Conservation (phyloP, 2,329 filamentous ascomycete species). For the Dactylellina leptospora region DNA sequence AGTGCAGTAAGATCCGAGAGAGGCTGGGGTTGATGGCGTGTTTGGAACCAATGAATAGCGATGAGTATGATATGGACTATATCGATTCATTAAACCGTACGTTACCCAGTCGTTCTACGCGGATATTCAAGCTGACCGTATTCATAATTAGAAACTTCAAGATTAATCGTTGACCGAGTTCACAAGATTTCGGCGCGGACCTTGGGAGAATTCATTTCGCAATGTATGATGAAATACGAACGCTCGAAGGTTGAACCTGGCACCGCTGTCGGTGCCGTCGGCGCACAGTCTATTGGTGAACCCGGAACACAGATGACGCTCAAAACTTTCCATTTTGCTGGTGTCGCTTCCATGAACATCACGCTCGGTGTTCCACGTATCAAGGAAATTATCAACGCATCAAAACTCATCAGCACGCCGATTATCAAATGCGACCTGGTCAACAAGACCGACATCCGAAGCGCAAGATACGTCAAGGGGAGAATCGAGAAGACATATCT, state of each 20-base stretch:
- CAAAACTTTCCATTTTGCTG: slow-evolving; percentile 99
- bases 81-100: slow-evolving; percentile 44
- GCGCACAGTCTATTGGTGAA: slow-evolving; percentile 96
- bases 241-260: slow-evolving; percentile 92
- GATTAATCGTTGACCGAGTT: slow-evolving; percentile 71
- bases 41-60: slow-evolving; percentile 44
- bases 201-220: slow-evolving; percentile 76
- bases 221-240: slow-evolving; percentile 89
- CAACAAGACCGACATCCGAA: slow-evolving; percentile 76
- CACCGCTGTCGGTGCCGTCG: slow-evolving; percentile 93
- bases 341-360: slow-evolving; percentile 99
- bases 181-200: slow-evolving; percentile 83
- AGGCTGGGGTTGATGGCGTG: slow-evolving; percentile 45
- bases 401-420: slow-evolving; percentile 89
- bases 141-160: slow-evolving; percentile 20
- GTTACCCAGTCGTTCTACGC: background rate
- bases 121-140: background rate
- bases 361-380: slow-evolving; percentile 99
- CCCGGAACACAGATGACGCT: slow-evolving; percentile 99
- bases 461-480: slow-evolving; percentile 88
- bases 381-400: slow-evolving; percentile 99
- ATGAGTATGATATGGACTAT: slow-evolving; percentile 49
- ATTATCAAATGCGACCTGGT: slow-evolving; percentile 87
- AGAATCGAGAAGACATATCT: slow-evolving; percentile 95
- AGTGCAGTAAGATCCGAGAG: slow-evolving; percentile 36